phyloP scores from a whole-genome alignment of 768 basidiomycete genomes.

The Rubroboletus pulcherrimus region DNA sequence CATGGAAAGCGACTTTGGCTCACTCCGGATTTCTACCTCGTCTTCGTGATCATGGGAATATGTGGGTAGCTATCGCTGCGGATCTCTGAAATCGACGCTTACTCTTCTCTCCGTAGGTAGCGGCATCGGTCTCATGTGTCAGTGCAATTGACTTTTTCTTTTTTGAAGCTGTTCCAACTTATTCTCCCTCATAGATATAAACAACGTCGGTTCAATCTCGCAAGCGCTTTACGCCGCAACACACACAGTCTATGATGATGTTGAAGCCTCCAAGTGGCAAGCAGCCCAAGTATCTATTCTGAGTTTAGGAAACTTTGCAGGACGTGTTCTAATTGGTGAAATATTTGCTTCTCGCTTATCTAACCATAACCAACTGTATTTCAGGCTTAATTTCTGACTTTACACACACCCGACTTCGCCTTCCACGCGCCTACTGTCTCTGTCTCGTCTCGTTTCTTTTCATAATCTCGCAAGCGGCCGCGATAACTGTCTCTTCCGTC shows the following conservation, averaged over 20 bases:
- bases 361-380: background rate
- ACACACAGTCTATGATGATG: conserved; percentile 60
- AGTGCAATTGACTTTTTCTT: conserved; percentile 16
- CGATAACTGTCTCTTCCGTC: conserved; percentile 53
- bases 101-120: conserved; percentile 42
- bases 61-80: conserved; percentile 37
- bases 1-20: conserved; percentile 49
- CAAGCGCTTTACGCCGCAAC: conserved; percentile 63
- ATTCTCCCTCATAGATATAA: conserved; percentile 54
- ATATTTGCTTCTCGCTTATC: background rate
- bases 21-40: conserved; percentile 60
- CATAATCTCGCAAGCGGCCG: conserved; percentile 66
- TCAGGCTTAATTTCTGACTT: conserved; percentile 70
- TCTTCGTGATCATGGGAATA: conserved; percentile 52
- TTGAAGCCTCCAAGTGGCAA: conserved; percentile 70
- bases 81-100: background rate
- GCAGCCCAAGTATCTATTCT: conserved; percentile 80
- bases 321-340: conserved; percentile 72
- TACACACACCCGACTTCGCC: conserved; percentile 47
- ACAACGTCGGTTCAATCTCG: conserved; percentile 80
- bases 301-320: conserved; percentile 76
- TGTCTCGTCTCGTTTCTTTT: conserved; percentile 63
- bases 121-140: conserved; percentile 77
- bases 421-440: conserved; percentile 70
- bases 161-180: background rate